Base-by-base conservation (phyloP, 805 yeast genomes). In the Candida nemodendra region DNA sequence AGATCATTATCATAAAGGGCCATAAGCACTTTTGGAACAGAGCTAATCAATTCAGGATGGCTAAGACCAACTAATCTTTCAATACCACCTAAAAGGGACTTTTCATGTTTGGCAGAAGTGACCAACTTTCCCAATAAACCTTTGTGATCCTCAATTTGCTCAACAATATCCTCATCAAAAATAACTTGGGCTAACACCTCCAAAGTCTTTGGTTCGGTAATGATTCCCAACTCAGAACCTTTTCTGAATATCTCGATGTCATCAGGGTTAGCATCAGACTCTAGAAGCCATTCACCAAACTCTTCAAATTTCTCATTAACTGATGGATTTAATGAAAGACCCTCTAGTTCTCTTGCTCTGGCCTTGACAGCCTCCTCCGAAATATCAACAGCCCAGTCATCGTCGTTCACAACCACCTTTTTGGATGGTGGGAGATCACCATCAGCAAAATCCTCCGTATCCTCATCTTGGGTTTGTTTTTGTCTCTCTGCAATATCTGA, bases 381-480 rank as follows among this genome's bases (percentile, higher is more conserved):
- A 77, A 90, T 87, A 64, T 91, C 99, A 29, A 90, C 96, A 14
- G 96, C 88, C 98, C 98, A 91, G 50, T 87, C 95, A 51, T 86
- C 97, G 59, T 89, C 96, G 48, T 81, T 81, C 38, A 85, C 84
- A 44, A 76, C 80, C 42, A 78, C 76, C 34, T 76, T 76, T 25
- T 77, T 72, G 42, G 85, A 69, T 31, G 93, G 61, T 79, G 82
- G 71, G 42, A 67, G 79, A 18, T 61, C 77, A 21, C 61, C 72
- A 22, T 60, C 75, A 16, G 57, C 65, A 3, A 53, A 65, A 11
- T 52, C 64, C 18, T 49, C 53, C 27, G 42, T 57, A 29, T 57
- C 71, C 9, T 42, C 45, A 32, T 59, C 69, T 38, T 55, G 66
- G 31, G 60, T 63, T 37, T 45, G 59, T 44, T 52, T 63, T 51